These are phyloP conservation scores for Bauhinia variegata DNA, from an alignment of 306 rosid species.

Conservation along the genomic window DNA sequence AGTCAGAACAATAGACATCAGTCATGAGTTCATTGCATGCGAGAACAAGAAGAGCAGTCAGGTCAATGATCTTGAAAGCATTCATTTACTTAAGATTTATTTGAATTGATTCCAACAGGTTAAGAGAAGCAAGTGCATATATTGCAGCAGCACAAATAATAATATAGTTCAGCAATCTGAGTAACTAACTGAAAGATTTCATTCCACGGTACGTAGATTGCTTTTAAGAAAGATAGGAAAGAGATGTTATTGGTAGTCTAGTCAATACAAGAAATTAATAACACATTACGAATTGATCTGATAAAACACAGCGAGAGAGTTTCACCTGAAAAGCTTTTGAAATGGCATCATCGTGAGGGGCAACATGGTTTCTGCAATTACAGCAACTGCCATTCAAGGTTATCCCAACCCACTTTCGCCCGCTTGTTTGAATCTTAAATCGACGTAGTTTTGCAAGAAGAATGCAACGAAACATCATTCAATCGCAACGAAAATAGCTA, in stretches of 20 bases:
- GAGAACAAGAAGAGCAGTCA: constrained; percentile 52
- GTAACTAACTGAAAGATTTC: not conserved
- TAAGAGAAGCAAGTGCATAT: not conserved
- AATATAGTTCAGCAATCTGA: not conserved
- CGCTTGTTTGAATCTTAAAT: constrained; percentile 12
- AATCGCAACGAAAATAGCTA: too few species aligned
- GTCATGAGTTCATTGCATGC: constrained; percentile 52
- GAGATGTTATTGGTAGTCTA: constrained; percentile 2
- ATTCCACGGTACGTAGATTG: not conserved
- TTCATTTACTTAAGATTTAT: too few species aligned
- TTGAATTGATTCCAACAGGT: not conserved
- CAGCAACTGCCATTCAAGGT: constrained; percentile 55
- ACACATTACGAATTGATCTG: not conserved
- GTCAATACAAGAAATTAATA: not conserved
- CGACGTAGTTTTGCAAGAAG: not conserved
- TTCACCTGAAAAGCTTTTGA: constrained; percentile 79
- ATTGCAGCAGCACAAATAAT: not conserved
- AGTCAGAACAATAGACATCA: constrained; percentile 59
- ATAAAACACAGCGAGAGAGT: not conserved
- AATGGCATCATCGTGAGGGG: constrained; percentile 65
- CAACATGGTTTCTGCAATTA: constrained; percentile 63
- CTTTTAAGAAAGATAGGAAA: constrained; percentile 6
- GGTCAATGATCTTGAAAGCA: not conserved
- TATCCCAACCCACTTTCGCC: constrained; percentile 24
- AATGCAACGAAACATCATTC: constrained; percentile 6